Conservation (phyloP, 176 grass and related monocot species). For the Carex kokanica region DNA sequence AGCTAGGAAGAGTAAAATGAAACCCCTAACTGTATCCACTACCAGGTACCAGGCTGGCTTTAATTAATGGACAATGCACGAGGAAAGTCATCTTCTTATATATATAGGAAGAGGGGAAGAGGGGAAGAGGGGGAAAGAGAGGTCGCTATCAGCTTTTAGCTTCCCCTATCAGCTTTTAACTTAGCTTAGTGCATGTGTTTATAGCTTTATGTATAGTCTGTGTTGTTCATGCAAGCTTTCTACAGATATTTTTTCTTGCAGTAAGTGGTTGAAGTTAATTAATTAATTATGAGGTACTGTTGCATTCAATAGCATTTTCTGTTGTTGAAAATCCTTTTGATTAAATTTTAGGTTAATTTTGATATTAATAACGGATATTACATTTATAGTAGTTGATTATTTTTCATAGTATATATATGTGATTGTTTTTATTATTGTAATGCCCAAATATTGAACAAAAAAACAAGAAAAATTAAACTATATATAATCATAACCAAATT, state of each 20-base stretch:
- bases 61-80: background rate
- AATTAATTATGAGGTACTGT: background rate
- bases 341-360: too few relatives aligned
- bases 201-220: background rate
- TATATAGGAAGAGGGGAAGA: conserved; percentile 26
- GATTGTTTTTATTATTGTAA: too few relatives aligned
- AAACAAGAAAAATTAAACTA: too few relatives aligned
- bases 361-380: too few relatives aligned
- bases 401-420: too few relatives aligned
- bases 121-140: conserved; percentile 25
- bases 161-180: conserved; percentile 29
- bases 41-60: background rate
- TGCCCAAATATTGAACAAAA: too few relatives aligned
- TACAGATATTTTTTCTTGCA: background rate
- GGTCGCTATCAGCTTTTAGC: conserved; percentile 41
- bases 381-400: too few relatives aligned
- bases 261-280: background rate
- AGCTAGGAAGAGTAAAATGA: conserved; percentile 4
- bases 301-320: background rate
- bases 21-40: background rate
- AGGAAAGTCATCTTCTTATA: conserved; percentile 23
- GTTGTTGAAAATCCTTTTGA: background rate
- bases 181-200: background rate
- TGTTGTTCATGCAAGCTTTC: background rate
- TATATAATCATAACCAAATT: too few relatives aligned